Evolutionary conservation across 176 grass and related monocot genomes (phyloP).

Genomic region (Cenchrus fungigraminus): DNA sequence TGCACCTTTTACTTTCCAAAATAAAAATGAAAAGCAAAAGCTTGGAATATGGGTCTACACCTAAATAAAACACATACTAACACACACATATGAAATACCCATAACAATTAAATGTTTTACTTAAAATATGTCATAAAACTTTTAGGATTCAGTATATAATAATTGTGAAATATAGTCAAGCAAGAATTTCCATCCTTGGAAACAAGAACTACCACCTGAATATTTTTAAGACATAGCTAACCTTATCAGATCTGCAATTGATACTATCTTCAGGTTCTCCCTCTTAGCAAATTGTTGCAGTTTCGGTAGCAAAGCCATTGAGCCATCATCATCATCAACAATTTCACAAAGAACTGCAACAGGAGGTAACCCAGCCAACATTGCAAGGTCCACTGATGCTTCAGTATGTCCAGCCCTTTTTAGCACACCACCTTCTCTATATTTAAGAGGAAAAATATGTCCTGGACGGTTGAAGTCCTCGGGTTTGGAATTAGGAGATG

Average conservation of each 20-base stretch:
- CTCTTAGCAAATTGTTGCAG: constrained; percentile 75
- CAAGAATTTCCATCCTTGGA: background rate
- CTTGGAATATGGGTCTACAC: background rate
- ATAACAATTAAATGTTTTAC: background rate
- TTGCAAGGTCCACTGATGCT: constrained; percentile 91
- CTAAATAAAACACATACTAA: background rate
- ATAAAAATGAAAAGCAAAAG: background rate
- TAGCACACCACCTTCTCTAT: constrained; percentile 92
- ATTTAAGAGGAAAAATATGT: constrained; percentile 96
- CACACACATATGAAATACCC: background rate
- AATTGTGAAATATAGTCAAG: constrained; percentile 12
- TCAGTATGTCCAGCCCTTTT: constrained; percentile 98
- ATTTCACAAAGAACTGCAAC: constrained; percentile 87
- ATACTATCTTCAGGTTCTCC: constrained; percentile 92
- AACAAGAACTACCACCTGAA: background rate
- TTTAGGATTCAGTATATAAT: background rate
- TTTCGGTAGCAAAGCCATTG: constrained; percentile 92
- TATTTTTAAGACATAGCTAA: constrained; percentile 45
- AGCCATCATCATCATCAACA: constrained; percentile 87
- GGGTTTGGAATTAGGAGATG: constrained; percentile 78
- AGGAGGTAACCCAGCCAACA: constrained; percentile 82
- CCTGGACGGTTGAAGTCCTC: constrained; percentile 88
- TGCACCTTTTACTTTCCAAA: constrained; percentile 7
- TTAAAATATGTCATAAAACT: constrained; percentile 9
- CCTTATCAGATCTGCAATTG: constrained; percentile 91